Conservation (phyloP, 1,284 basidiomycete species). For the Melampsora americana region DNA sequence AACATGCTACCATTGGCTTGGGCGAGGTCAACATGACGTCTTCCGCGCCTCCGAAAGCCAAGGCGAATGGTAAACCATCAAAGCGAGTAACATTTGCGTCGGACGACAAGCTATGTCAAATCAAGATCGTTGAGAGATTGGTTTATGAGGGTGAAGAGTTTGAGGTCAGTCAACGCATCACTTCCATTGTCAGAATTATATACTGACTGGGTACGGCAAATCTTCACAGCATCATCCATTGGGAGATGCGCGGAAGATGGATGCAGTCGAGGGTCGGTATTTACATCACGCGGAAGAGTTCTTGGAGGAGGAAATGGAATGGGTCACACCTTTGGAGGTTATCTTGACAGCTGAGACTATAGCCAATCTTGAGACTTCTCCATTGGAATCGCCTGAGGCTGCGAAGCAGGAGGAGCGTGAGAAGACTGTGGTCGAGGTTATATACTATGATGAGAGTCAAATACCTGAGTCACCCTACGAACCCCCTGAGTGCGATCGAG, state of each 20-base stretch:
- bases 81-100: slow-evolving; percentile 38
- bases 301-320: slow-evolving; percentile 43
- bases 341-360: slow-evolving; percentile 37
- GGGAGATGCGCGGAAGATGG: slow-evolving; percentile 43
- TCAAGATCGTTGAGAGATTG: slow-evolving; percentile 42
- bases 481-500: slow-evolving; percentile 22
- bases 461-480: slow-evolving; percentile 42
- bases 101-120: slow-evolving; percentile 41
- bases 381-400: slow-evolving; percentile 36
- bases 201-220: too few species aligned
- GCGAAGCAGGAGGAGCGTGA: slow-evolving; percentile 38
- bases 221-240: slow-evolving; percentile 38
- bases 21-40: slow-evolving; percentile 1
- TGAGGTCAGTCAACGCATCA: slow-evolving; percentile 25
- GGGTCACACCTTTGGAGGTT: slow-evolving; percentile 39
- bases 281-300: slow-evolving; percentile 38
- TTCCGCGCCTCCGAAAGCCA: not conserved
- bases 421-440: slow-evolving; percentile 29
- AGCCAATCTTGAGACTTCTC: slow-evolving; percentile 30
- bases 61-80: not conserved
- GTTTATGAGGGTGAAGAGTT: slow-evolving; percentile 43
- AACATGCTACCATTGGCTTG: not conserved
- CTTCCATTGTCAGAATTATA: not conserved
- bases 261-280: slow-evolving; percentile 41
- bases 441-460: slow-evolving; percentile 42